phyloP scores from a whole-genome alignment of 73 alveolate species.

The Durusdinium trenchii region DNA sequence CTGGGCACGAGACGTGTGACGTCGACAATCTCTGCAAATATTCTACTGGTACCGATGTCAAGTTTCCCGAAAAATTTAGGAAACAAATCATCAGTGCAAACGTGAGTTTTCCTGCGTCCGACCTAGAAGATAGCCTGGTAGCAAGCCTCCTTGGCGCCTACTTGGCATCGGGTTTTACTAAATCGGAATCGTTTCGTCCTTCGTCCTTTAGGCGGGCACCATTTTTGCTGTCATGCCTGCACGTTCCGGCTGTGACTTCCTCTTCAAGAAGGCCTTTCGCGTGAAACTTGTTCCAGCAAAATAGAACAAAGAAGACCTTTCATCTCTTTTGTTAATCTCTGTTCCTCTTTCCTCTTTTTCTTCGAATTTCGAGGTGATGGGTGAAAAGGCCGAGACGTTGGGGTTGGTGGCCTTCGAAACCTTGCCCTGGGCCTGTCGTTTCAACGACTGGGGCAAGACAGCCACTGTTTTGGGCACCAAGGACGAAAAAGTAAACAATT shows the following conservation, averaged over 20 bases:
- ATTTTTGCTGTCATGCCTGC: conserved; percentile 80
- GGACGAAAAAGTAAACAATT: too few relatives aligned
- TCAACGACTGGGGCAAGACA: conserved; percentile 86
- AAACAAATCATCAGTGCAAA: too few relatives aligned
- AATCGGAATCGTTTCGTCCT: neutral
- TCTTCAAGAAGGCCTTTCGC: conserved; percentile 57
- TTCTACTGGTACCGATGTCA: too few relatives aligned
- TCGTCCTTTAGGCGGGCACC: conserved; percentile 74
- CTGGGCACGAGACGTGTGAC: too few relatives aligned
- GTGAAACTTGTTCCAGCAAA: neutral
- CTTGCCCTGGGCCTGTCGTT: conserved; percentile 83
- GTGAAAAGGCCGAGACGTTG: conserved; percentile 65
- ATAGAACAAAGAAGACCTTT: neutral
- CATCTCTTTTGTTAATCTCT: neutral
- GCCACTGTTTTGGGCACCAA: conserved; percentile 79
- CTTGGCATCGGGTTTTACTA: too few relatives aligned
- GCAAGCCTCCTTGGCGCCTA: too few relatives aligned
- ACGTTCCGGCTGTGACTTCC: conserved; percentile 92
- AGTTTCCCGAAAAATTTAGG: too few relatives aligned
- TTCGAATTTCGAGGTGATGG: conserved; percentile 23
- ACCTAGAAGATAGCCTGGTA: too few relatives aligned
- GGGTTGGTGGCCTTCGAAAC: conserved; percentile 87
- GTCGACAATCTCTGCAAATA: too few relatives aligned
- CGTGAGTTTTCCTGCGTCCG: too few relatives aligned
- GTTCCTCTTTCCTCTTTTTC: neutral